Conservation (phyloP, 169 alveolate species). For the Babesia sp. region DNA sequence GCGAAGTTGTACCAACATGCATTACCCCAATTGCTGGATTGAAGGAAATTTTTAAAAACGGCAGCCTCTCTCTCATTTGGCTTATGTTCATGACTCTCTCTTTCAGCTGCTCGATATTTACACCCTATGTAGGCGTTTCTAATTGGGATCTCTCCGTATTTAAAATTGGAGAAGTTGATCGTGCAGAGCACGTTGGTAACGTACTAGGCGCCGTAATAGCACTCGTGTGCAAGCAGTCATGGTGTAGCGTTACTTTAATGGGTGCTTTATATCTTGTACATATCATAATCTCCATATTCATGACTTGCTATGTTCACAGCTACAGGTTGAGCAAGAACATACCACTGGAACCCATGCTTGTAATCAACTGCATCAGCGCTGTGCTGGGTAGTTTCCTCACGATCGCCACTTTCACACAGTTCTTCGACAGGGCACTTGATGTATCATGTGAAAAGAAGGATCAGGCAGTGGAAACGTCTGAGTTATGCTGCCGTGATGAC, state of each 20-base stretch:
- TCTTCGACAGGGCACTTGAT: neutral
- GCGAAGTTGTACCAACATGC: slow-evolving; percentile 19
- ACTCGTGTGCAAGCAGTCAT: neutral
- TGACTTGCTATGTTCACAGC: slow-evolving; percentile 18
- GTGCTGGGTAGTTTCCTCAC: slow-evolving; percentile 20
- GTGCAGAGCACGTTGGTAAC: slow-evolving; percentile 34
- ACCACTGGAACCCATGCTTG: neutral
- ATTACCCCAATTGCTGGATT: slow-evolving; percentile 16
- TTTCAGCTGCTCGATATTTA: slow-evolving; percentile 24
- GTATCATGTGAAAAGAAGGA: neutral
- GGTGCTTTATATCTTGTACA: neutral
- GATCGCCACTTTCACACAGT: neutral
- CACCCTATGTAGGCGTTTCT: slow-evolving; percentile 12
- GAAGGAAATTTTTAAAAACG: neutral
- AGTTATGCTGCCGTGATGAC: slow-evolving; percentile 17
- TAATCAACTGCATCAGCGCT: neutral
- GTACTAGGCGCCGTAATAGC: slow-evolving; percentile 7
- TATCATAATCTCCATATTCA: neutral
- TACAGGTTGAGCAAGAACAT: slow-evolving; percentile 13
- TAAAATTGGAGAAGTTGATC: slow-evolving; percentile 11
- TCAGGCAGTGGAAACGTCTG: neutral
- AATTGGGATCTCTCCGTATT: slow-evolving; percentile 34
- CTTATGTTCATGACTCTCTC: slow-evolving; percentile 3
- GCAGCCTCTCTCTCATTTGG: slow-evolving; percentile 4
- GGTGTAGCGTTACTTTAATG: neutral